phyloP scores from a whole-genome alignment of 768 basidiomycete species.

The Mycena maculata region DNA sequence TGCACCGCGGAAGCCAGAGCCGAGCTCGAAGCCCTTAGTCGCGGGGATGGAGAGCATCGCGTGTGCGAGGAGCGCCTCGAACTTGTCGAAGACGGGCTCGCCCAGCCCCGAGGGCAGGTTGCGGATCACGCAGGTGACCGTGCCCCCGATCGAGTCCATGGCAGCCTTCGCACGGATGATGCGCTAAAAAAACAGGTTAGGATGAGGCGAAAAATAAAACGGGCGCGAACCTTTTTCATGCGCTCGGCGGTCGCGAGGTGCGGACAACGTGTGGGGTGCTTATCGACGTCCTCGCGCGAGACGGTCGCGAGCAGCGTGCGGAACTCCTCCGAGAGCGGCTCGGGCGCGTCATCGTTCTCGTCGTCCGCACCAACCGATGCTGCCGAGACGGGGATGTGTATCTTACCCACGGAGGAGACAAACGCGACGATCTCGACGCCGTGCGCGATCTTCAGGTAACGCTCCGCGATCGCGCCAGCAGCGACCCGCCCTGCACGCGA shows the following conservation, averaged over 20 bases:
- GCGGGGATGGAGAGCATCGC: conserved; percentile 99
- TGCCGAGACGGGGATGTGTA: conserved; percentile 75
- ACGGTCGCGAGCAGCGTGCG: conserved; percentile 80
- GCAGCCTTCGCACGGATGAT: conserved; percentile 93
- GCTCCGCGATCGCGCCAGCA: conserved; percentile 98
- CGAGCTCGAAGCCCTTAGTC: conserved; percentile 98
- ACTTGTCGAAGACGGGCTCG: conserved; percentile 98
- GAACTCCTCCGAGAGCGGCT: conserved; percentile 88
- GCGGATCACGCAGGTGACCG: conserved; percentile 95
- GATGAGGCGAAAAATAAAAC: conserved; percentile 6
- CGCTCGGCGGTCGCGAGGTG: conserved; percentile 87
- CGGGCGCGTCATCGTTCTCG: conserved; percentile 74
- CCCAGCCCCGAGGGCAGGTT: conserved; percentile 91
- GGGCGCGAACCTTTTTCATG: conserved; percentile 81
- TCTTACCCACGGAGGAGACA: conserved; percentile 95
- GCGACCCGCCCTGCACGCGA: conserved; percentile 84
- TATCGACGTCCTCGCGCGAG: conserved; percentile 90
- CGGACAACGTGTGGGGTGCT: conserved; percentile 88
- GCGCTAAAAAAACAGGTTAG: conserved; percentile 61
- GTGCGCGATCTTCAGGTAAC: conserved; percentile 86
- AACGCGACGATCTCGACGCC: conserved; percentile 97
- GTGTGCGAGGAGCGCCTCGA: conserved; percentile 94
- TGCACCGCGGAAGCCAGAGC: conserved; percentile 95
- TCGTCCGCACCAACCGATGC: conserved; percentile 56
- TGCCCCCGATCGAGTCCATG: conserved; percentile 97